Base-by-base conservation (phyloP, 129 eudicot species). In the Centrapalus pauciflorus region DNA sequence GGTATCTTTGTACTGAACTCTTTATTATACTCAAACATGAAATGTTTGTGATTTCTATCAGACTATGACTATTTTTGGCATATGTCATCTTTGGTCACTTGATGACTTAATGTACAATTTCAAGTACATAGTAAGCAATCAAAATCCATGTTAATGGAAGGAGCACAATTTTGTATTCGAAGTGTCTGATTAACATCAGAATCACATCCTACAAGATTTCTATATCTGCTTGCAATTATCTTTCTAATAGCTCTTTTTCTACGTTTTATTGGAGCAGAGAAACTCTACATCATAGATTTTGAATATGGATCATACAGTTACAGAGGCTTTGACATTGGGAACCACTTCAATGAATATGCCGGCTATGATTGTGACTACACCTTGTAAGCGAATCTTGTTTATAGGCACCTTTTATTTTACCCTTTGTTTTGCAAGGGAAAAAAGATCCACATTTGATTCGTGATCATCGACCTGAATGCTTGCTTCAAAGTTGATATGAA, bases 261-360 rank as follows among this genome's bases (percentile, higher is more conserved):
- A 26, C 65, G 61, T 61, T 14, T 11, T 59, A 24, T 60, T 77
- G 72, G 73, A 57, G 13, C 95, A 93, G 98, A 73, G 32, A 93
- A 88, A 64, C 89, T 93, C 5, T 83, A 85, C 83, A 74, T 93
- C 82, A 93, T 93, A 26, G 98, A 93, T 81, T 93, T 93, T 71
- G 98, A 93, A 76, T 93, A 93, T 51, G 98, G 95, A 73, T 93
- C 96, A 7, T 93, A 85, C 82, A 88, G 74, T 63, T 93, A 93
- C 80, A 81, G 98, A 84, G 98, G 98, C 21, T 88, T 93, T 78
- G 98, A 93, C 82, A 81, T 93, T 24, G 98, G 98, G 64, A 93
- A 93, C 64, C 98, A 93, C 84, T 93, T 88, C 84, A 93, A 93
- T 16, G 98, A 93, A 76, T 93, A 93, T 78, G 98, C 98, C 6